Conservation (phyloP, 192 early-diverging fungal species). For the Fimicolochytrium jonesii region DNA sequence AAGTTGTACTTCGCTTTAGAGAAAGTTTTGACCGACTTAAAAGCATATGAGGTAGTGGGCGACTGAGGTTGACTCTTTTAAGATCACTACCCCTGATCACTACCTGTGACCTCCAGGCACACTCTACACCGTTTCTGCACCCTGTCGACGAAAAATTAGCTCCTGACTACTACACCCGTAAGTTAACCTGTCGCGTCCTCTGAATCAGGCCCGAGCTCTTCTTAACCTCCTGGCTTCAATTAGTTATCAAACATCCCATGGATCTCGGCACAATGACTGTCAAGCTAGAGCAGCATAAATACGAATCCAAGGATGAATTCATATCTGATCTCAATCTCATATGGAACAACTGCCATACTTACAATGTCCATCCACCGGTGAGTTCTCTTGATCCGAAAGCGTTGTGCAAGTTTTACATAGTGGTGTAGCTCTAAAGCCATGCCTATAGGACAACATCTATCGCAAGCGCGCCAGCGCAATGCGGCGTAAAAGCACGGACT, state of each 20-base stretch:
- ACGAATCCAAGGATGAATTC: slow-evolving; percentile 87
- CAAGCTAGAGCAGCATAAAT: slow-evolving; percentile 75
- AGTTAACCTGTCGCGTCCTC: no score
- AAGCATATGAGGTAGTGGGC: slow-evolving; percentile 59
- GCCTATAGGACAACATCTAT: slow-evolving; percentile 70
- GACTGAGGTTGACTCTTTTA: background rate
- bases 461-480: slow-evolving; percentile 79
- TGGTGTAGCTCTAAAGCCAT: background rate
- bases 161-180: slow-evolving; percentile 86
- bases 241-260: slow-evolving; percentile 93
- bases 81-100: background rate
- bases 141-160: slow-evolving; percentile 86
- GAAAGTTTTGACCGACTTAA: slow-evolving; percentile 74
- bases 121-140: slow-evolving; percentile 78
- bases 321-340: slow-evolving; percentile 83
- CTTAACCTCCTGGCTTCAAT: background rate
- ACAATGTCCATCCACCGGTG: slow-evolving; percentile 74
- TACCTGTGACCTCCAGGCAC: slow-evolving; percentile 58
- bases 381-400: background rate
- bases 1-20: slow-evolving; percentile 89
- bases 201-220: no score
- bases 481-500: slow-evolving; percentile 66
- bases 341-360: slow-evolving; percentile 86
- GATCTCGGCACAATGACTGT: slow-evolving; percentile 87
- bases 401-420: background rate